phyloP scores from a whole-genome alignment of 257 asterid genomes.

The Linderniella brevidens region DNA sequence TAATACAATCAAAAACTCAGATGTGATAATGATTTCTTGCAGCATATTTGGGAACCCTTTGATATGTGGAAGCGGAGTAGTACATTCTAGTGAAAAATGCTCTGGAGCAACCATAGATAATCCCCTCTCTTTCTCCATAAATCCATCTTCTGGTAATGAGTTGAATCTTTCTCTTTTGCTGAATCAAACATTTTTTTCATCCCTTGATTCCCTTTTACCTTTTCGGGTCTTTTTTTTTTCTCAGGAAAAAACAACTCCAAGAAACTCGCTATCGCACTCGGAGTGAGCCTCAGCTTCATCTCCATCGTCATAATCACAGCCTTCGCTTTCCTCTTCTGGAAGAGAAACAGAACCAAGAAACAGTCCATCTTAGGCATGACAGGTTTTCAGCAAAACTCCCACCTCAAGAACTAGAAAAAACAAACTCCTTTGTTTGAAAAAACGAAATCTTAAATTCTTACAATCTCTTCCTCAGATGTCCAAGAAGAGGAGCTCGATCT shows the following conservation, averaged over 20 bases:
- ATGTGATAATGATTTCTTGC: background rate
- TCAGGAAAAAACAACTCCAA: conserved; percentile 38
- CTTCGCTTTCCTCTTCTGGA: conserved; percentile 34
- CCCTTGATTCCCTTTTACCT: background rate
- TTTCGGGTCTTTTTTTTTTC: background rate
- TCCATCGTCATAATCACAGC: conserved; percentile 16
- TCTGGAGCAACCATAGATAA: conserved; percentile 33
- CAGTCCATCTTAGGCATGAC: conserved; percentile 43
- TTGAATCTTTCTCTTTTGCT: background rate
- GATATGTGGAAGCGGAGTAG: conserved; percentile 40
- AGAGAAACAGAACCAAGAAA: conserved; percentile 27
- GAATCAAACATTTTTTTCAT: background rate
- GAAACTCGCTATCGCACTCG: conserved; percentile 56
- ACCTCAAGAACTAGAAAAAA: background rate
- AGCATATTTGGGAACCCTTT: conserved; percentile 72
- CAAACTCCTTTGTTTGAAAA: background rate
- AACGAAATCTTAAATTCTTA: background rate
- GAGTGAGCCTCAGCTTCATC: conserved; percentile 45
- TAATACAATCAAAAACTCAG: no score
- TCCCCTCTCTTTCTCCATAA: conserved; percentile 40
- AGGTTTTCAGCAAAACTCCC: conserved; percentile 20
- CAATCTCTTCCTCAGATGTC: conserved; percentile 24
- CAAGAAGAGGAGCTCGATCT: conserved; percentile 63
- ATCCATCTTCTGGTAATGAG: conserved; percentile 32
- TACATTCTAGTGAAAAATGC: conserved; percentile 42